phyloP scores from a whole-genome alignment of 371 early-diverging fungal species.

The Neoconidiobolus thromboides region DNA sequence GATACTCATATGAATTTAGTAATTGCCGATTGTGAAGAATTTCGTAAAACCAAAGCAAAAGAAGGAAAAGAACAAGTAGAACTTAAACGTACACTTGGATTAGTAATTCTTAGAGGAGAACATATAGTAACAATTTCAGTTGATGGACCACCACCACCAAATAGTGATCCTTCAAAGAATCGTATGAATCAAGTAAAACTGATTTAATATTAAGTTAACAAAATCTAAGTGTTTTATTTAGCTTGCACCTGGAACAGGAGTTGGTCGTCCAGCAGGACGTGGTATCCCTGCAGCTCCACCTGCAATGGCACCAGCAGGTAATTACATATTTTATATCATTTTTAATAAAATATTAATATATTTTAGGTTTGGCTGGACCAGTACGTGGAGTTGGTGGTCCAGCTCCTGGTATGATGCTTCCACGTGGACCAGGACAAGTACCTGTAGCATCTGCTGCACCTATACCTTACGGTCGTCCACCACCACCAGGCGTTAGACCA shows the following conservation, averaged over 20 bases:
- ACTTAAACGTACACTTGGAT: slow-evolving; percentile 78
- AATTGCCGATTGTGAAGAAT: slow-evolving; percentile 91
- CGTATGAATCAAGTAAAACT: slow-evolving; percentile 17
- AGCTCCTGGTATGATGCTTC: slow-evolving; percentile 61
- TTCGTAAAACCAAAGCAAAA: slow-evolving; percentile 66
- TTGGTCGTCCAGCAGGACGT: slow-evolving; percentile 74
- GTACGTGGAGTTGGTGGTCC: slow-evolving; percentile 88
- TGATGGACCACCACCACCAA: slow-evolving; percentile 79
- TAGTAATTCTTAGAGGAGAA: slow-evolving; percentile 90
- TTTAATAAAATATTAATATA: not conserved
- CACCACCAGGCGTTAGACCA: slow-evolving; percentile 23
- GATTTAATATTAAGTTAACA: not conserved
- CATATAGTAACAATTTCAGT: slow-evolving; percentile 77
- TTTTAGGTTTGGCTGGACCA: slow-evolving; percentile 60
- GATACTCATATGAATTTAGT: slow-evolving; percentile 98
- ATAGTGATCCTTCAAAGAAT: slow-evolving; percentile 31
- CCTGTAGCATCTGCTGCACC: slow-evolving; percentile 34
- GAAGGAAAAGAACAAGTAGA: slow-evolving; percentile 29
- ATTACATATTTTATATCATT: not conserved
- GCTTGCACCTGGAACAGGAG: slow-evolving; percentile 45
- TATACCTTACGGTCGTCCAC: slow-evolving; percentile 52
- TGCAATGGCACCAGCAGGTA: slow-evolving; percentile 13
- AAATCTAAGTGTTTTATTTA: slow-evolving; percentile 1
- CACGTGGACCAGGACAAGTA: slow-evolving; percentile 21
- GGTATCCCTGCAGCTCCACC: slow-evolving; percentile 69